These are phyloP conservation scores for Gnomoniopsis smithogilvyi DNA, from an alignment of 2,329 filamentous ascomycete species.

Conservation along the genomic window DNA sequence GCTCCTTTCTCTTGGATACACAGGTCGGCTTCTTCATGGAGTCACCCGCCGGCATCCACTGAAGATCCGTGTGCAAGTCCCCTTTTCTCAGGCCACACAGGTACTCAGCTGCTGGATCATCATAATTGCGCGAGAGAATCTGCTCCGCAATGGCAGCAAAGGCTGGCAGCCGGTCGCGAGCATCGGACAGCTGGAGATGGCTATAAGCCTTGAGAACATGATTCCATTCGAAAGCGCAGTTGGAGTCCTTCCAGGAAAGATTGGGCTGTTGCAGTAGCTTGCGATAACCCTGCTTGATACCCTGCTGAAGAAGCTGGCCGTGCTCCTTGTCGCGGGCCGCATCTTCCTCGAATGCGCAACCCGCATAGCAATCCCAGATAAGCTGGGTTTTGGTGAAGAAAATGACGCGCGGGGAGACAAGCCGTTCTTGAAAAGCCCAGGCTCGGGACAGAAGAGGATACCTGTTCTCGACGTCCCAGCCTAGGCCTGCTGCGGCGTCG, in stretches of 20 bases:
- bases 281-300: not conserved
- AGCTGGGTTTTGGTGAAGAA: not conserved
- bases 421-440: not conserved
- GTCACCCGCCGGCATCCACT: not conserved
- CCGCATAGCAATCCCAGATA: not conserved
- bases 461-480: not conserved
- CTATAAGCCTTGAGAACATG: not conserved
- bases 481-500: not conserved
- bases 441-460: not conserved
- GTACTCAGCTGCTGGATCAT: not conserved
- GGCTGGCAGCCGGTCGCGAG: not conserved
- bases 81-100: not conserved
- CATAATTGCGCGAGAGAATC: not conserved
- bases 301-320: not conserved
- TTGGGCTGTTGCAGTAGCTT: not conserved
- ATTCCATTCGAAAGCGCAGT: not conserved
- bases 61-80: not conserved
- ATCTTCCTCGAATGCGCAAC: not conserved
- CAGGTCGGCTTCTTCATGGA: too few species aligned
- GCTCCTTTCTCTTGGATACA: not conserved
- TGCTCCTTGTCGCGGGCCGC: not conserved
- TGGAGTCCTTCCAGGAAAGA: not conserved
- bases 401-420: not conserved
- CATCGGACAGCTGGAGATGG: not conserved
- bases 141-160: not conserved